phyloP scores from a whole-genome alignment of 345 rosid genomes.

The Boechera retrofracta region DNA sequence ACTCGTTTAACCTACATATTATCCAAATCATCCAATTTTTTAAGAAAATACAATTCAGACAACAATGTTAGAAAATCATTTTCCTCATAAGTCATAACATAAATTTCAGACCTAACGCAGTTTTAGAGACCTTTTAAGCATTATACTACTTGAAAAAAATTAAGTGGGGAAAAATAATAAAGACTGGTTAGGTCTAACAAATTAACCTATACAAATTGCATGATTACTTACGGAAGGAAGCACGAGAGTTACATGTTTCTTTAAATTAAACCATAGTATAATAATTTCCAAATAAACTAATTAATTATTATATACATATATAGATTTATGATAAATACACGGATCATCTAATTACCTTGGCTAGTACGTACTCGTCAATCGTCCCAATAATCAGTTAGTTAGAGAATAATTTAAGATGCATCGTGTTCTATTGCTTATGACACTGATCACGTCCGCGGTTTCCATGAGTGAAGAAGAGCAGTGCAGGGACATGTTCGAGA shows the following conservation, averaged over 20 bases:
- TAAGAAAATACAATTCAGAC: not conserved
- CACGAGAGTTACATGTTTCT: conserved; percentile 35
- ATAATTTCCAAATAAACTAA: not conserved
- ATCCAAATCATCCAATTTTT: not conserved
- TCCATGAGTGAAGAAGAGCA: conserved; percentile 32
- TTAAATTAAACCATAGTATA: conserved; percentile 15
- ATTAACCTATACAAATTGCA: conserved; percentile 29
- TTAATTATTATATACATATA: not conserved
- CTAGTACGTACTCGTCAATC: not conserved
- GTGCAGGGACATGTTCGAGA: conserved; percentile 35
- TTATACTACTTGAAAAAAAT: not conserved
- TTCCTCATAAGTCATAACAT: not conserved
- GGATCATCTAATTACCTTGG: not conserved
- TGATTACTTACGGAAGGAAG: conserved; percentile 17
- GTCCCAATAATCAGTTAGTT: not conserved
- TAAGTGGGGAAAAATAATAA: not conserved
- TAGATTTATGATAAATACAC: not conserved
- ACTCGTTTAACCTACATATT: not conserved
- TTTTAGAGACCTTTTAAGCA: not conserved
- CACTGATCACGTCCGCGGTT: conserved; percentile 30
- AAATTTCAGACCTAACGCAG: not conserved
- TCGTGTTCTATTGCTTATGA: conserved; percentile 38
- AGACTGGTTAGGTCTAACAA: conserved; percentile 32
- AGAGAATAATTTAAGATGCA: conserved; percentile 10
- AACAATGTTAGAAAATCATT: not conserved